Percentiles rank a stretch among this genome's conserved stretches.
These are phyloP conservation scores for Ploettnerulaceae sp. DNA, from an alignment of 2,329 filamentous ascomycete genomes.

Conservation along the genomic window DNA sequence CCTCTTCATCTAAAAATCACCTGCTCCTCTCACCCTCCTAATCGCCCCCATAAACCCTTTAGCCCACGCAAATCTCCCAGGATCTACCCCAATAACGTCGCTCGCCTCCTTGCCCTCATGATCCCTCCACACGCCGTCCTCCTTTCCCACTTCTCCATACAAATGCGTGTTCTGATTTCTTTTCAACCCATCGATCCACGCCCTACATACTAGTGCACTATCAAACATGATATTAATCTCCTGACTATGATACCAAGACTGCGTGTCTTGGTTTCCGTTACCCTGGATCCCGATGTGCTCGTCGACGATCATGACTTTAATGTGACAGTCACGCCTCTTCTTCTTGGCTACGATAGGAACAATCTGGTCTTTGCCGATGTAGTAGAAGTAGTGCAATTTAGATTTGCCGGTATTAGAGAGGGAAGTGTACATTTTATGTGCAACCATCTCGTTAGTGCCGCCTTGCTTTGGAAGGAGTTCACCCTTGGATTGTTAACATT, in stretches of 20 bases:
- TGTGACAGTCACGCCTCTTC: constrained; percentile 65
- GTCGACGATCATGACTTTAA: constrained; percentile 74
- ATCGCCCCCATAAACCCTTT: constrained; percentile 47
- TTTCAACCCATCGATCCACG: constrained; percentile 57
- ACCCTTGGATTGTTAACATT: constrained; percentile 40
- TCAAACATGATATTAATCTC: constrained; percentile 76
- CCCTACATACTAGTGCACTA: constrained; percentile 51
- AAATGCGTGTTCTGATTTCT: constrained; percentile 62
- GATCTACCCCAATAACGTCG: constrained; percentile 48
- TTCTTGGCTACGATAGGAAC: constrained; percentile 60
- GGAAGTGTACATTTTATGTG: constrained; percentile 51
- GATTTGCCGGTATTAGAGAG: constrained; percentile 46
- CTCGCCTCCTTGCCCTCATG: constrained; percentile 42
- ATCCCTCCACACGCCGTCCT: constrained; percentile 61
- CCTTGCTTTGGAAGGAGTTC: constrained; percentile 72
- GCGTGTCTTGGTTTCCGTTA: constrained; percentile 76
- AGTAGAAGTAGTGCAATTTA: constrained; percentile 60
- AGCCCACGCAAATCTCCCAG: constrained; percentile 53
- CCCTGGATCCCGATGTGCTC: constrained; percentile 64
- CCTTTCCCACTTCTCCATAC: constrained; percentile 48
- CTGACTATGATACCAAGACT: constrained; percentile 73
- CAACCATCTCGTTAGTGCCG: constrained; percentile 69
- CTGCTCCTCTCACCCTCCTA: constrained; percentile 11
- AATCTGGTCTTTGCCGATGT: constrained; percentile 69
- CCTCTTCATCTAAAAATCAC: constrained; percentile 12